These are phyloP conservation scores for Sextonia rubra DNA, from an alignment of 164 flowering plant species.

Conservation along the genomic window DNA sequence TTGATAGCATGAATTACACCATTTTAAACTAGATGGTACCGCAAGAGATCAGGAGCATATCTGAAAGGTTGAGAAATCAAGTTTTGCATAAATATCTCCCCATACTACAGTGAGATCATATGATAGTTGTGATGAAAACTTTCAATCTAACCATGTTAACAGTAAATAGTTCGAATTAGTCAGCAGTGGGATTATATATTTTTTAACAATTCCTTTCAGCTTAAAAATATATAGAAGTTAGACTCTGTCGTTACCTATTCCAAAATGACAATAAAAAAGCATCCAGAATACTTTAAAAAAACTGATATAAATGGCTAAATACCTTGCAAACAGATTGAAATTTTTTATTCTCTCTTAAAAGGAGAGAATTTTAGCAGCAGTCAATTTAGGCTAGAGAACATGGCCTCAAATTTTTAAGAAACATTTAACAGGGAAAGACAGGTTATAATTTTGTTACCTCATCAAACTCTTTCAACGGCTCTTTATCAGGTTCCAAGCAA, in stretches of 20 bases:
- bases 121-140: not conserved
- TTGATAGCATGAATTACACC: too few relatives aligned
- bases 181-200: not conserved
- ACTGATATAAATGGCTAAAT: not conserved
- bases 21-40: too few relatives aligned
- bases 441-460: constrained; percentile 9
- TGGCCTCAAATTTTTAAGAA: not conserved
- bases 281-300: not conserved
- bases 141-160: not conserved
- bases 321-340: not conserved
- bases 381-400: not conserved
- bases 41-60: too few relatives aligned
- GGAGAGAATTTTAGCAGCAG: not conserved
- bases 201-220: not conserved
- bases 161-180: not conserved
- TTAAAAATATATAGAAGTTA: not conserved
- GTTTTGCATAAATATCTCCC: too few relatives aligned
- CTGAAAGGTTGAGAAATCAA: too few relatives aligned
- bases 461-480: constrained; percentile 11
- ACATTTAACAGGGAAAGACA: not conserved
- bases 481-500: constrained; percentile 7
- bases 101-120: too few relatives aligned
- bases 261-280: not conserved
- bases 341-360: not conserved
- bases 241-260: not conserved